phyloP scores from a whole-genome alignment of 192 early-diverging fungal species.

The Tieghemiomyces parasiticus region DNA sequence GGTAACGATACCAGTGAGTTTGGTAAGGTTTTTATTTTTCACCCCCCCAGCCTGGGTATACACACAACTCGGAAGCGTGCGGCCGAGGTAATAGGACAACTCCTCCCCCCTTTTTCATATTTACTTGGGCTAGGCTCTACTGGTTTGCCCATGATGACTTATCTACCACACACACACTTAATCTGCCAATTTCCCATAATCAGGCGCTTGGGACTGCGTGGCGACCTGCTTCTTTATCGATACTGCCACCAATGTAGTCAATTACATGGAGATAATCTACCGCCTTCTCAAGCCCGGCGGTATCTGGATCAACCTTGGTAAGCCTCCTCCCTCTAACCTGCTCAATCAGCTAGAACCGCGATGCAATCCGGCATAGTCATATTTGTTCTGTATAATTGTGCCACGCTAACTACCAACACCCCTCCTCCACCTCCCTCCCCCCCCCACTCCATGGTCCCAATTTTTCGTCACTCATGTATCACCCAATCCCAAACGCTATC shows the following conservation, averaged over 20 bases:
- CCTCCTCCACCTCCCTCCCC: too few relatives aligned
- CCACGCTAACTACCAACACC: background rate
- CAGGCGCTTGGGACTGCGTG: slow-evolving; percentile 66
- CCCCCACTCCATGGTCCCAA: too few relatives aligned
- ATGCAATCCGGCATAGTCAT: background rate
- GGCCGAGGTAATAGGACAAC: too few relatives aligned
- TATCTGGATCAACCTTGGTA: slow-evolving; percentile 71
- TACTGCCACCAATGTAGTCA: slow-evolving; percentile 82
- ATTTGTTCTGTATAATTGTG: background rate
- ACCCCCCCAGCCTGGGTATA: too few relatives aligned
- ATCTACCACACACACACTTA: too few relatives aligned
- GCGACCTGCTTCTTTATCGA: slow-evolving; percentile 98
- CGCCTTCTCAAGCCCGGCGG: slow-evolving; percentile 58
- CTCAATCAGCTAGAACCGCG: background rate
- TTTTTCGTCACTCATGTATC: too few relatives aligned
- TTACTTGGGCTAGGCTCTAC: too few relatives aligned
- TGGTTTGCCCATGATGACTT: too few relatives aligned
- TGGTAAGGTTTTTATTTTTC: slow-evolving; percentile 24
- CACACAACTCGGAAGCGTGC: too few relatives aligned
- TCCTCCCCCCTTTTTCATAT: too few relatives aligned
- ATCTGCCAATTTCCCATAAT: background rate
- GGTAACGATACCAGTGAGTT: slow-evolving; percentile 32
- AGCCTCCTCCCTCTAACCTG: slow-evolving; percentile 3
- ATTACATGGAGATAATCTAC: slow-evolving; percentile 75
- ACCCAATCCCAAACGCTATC: too few relatives aligned